A percentile compares a stretch with the other conserved stretches of the same genome.
Evolutionary conservation across 768 basidiomycete genomes (phyloP).

Genomic region (Kwoniella pini): DNA sequence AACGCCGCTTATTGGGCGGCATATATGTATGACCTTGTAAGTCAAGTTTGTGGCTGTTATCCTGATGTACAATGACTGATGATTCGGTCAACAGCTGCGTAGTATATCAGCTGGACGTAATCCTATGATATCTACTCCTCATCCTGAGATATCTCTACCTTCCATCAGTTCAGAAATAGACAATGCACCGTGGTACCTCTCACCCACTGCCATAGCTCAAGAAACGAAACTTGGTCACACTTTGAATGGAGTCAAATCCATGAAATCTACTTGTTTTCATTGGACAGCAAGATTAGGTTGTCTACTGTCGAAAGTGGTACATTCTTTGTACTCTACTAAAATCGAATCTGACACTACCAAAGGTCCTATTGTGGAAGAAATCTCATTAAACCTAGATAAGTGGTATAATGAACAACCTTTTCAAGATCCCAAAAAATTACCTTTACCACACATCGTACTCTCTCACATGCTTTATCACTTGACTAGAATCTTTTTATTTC

Average conservation of each 20-base stretch:
- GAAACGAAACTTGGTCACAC: neutral
- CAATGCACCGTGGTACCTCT: neutral
- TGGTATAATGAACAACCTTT: constrained; percentile 3
- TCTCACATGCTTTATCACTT: neutral
- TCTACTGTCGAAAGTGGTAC: neutral
- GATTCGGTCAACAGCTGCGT: neutral
- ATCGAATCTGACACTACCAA: neutral
- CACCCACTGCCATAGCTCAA: neutral
- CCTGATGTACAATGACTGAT: too few relatives aligned
- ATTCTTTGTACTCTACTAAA: constrained; percentile 1
- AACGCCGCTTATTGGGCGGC: constrained; percentile 2
- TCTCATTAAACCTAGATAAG: neutral
- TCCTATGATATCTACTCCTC: neutral
- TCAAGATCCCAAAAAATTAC: neutral
- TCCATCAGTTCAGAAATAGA: neutral
- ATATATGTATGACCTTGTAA: neutral
- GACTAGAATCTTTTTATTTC: neutral
- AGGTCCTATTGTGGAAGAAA: neutral
- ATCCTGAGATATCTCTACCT: constrained; percentile 1
- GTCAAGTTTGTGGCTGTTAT: too few relatives aligned
- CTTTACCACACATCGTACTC: neutral
- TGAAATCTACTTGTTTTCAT: neutral
- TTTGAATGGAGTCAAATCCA: neutral
- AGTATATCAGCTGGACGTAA: neutral
- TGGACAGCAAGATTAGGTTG: constrained; percentile 3